Conservation (phyloP, 805 yeast species). For the Metschnikowia gruessii region DNA sequence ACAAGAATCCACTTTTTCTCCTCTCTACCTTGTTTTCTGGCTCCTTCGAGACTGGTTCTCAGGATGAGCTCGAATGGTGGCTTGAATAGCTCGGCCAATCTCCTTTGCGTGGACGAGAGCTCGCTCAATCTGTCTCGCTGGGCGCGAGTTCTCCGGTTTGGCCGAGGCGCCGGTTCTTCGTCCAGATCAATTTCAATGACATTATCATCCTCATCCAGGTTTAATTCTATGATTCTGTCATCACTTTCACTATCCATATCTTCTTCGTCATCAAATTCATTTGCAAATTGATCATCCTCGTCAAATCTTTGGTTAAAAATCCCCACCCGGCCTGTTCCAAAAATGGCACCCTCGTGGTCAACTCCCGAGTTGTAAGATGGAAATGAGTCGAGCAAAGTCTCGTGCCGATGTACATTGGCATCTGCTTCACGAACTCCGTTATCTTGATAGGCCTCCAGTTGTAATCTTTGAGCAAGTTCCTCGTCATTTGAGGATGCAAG, state of each 20-base stretch:
- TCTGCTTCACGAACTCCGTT: constrained; percentile 52
- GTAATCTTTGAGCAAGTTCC: constrained; percentile 59
- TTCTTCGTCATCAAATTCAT: constrained; percentile 24
- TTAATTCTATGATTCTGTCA: constrained; percentile 22
- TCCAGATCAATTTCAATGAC: constrained; percentile 31
- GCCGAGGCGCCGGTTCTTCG: constrained; percentile 23
- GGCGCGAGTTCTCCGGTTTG: constrained; percentile 12
- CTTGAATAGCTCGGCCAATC: constrained; percentile 78
- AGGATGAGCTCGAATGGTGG: constrained; percentile 93
- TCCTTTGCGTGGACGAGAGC: constrained; percentile 52
- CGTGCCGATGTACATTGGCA: constrained; percentile 74
- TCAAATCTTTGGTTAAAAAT: constrained; percentile 59
- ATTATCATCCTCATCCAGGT: constrained; percentile 37
- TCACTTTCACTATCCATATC: constrained; percentile 22
- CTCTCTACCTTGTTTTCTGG: constrained; percentile 62
- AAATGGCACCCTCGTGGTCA: constrained; percentile 40
- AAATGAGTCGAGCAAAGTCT: constrained; percentile 59
- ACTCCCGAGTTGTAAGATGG: constrained; percentile 13
- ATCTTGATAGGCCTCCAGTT: constrained; percentile 55
- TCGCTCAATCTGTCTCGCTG: constrained; percentile 25
- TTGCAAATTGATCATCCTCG: constrained; percentile 32
- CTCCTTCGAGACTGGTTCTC: constrained; percentile 64
- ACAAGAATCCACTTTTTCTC: constrained; percentile 78
- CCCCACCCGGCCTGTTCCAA: constrained; percentile 48
- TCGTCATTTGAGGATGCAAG: constrained; percentile 40